Percentiles rank a stretch among this genome's conserved stretches.
These are phyloP conservation scores for Triticum aestivum DNA, from an alignment of 176 grass and related monocot species.

Conservation along the genomic window IWGSC_CS_RefSeq_v2.1 NC_057808.1:104520441-104520940, in stretches of 20 bases:
- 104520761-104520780: constrained; percentile 49
- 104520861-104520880: constrained; percentile 58
- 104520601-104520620: constrained; percentile 34
- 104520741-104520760: constrained; percentile 40
- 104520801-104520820: constrained; percentile 33
- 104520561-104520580: constrained; percentile 51
- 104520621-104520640: constrained; percentile 38
- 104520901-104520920: constrained; percentile 61
- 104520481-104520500: constrained; percentile 40
- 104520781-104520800: constrained; percentile 62
- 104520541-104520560: constrained; percentile 30
- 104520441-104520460: constrained; percentile 48
- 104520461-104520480: constrained; percentile 52
- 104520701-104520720: constrained; percentile 22
- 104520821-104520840: constrained; percentile 47
- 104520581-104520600: constrained; percentile 13
- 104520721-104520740: constrained; percentile 36
- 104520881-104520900: constrained; percentile 42
- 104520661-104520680: constrained; percentile 40
- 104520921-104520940: constrained; percentile 59
- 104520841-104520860: constrained; percentile 69
- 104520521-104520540: constrained; percentile 32
- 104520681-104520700: constrained; percentile 30
- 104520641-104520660: constrained; percentile 47
- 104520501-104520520: constrained; percentile 21